phyloP scores from a whole-genome alignment of 331 rosid genomes.

The Quercus lobata region DNA sequence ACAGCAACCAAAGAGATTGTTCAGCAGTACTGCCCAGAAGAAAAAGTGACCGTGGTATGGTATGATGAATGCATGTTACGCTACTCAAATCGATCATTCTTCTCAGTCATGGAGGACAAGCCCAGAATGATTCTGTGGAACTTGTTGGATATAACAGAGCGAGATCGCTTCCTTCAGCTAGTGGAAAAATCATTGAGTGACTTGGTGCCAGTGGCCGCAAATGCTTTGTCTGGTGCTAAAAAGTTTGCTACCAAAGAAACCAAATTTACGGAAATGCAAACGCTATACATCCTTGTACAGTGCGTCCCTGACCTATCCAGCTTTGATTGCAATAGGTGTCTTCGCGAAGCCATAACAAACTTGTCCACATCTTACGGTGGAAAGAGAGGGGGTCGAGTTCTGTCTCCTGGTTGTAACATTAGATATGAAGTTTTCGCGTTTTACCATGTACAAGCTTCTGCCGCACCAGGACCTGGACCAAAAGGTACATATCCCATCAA shows the following conservation, averaged over 20 bases:
- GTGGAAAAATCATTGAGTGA: not conserved
- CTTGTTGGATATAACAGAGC: not conserved
- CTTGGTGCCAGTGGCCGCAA: slow-evolving; percentile 17
- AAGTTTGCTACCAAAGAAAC: slow-evolving; percentile 26
- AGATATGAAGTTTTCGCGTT: too few species aligned
- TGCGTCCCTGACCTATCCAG: too few species aligned
- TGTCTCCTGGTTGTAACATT: too few species aligned
- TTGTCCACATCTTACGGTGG: too few species aligned
- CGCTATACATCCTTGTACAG: slow-evolving; percentile 28
- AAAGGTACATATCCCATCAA: too few species aligned
- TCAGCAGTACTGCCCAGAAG: slow-evolving; percentile 16
- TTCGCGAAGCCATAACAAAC: too few species aligned
- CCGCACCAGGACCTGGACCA: too few species aligned
- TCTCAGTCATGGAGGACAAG: slow-evolving; percentile 1
- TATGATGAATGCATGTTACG: slow-evolving; percentile 46
- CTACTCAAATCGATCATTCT: slow-evolving; percentile 29
- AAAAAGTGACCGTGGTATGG: slow-evolving; percentile 40
- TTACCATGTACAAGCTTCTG: too few species aligned
- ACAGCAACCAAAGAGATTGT: slow-evolving; percentile 4
- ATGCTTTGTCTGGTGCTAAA: not conserved
- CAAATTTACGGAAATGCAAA: not conserved
- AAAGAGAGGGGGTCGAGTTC: too few species aligned
- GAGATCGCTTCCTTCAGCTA: not conserved
- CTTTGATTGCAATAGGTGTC: too few species aligned
- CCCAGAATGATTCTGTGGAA: fast-evolving